Evolutionary conservation across 2,329 filamentous ascomycete genomes (phyloP).

Genomic region (Fonsecaea monophora): DNA sequence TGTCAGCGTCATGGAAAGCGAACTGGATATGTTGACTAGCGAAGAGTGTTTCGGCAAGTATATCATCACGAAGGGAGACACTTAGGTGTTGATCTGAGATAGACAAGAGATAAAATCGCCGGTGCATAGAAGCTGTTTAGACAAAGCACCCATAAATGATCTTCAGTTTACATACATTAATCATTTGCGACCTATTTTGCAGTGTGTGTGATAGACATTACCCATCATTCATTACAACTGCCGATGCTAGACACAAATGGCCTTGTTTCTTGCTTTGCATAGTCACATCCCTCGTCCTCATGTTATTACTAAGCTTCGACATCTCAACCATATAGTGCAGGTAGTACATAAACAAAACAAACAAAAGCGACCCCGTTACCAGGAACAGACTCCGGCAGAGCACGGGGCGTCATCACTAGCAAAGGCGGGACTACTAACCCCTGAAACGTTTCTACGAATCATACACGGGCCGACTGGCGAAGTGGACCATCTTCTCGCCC

Average conservation of each 20-base stretch:
- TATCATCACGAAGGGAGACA: background rate
- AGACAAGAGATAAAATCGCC: background rate
- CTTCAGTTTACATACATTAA: background rate
- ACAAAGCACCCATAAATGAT: background rate
- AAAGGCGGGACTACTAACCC: background rate
- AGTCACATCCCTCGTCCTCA: too few species aligned
- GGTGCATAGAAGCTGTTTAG: background rate
- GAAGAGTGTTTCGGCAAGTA: conserved; percentile 21
- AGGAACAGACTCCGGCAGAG: too few species aligned
- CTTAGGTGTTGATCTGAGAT: background rate
- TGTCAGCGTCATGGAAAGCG: conserved; percentile 12
- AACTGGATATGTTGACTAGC: conserved; percentile 4
- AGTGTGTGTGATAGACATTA: background rate
- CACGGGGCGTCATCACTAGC: background rate
- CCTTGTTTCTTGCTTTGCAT: too few species aligned
- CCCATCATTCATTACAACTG: background rate
- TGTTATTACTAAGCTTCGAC: too few species aligned
- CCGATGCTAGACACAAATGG: background rate
- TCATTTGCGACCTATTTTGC: background rate
- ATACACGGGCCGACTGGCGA: conserved; percentile 46
- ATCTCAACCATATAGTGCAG: too few species aligned
- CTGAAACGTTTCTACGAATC: conserved; percentile 1
- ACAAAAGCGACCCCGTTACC: too few species aligned
- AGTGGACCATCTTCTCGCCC: conserved; percentile 55
- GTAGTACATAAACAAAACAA: too few species aligned